Conservation (phyloP, 2,329 filamentous ascomycete genomes). For the Didymella pomorum region DNA sequence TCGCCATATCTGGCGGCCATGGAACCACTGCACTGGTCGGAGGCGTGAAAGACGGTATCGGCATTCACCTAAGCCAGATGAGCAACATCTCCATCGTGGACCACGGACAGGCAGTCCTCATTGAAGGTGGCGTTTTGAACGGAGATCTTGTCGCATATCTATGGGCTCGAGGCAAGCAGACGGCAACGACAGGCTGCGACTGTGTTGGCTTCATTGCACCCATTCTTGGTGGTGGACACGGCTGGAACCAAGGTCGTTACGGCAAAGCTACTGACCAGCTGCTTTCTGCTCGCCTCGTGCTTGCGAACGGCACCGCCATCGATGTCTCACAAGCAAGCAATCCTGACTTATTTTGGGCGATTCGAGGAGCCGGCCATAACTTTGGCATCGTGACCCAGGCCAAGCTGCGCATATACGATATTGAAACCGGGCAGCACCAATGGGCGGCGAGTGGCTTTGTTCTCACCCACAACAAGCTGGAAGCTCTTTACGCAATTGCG, state of each 20-base stretch:
- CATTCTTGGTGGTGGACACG: slow-evolving; percentile 65
- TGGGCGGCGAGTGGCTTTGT: slow-evolving; percentile 7
- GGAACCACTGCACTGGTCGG: slow-evolving; percentile 38
- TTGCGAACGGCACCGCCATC: slow-evolving; percentile 47
- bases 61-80: slow-evolving; percentile 5
- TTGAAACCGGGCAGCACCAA: slow-evolving; percentile 10
- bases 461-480: slow-evolving; percentile 4
- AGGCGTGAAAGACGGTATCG: slow-evolving; percentile 26
- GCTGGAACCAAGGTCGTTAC: slow-evolving; percentile 61
- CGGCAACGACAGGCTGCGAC: slow-evolving; percentile 31
- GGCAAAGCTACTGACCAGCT: slow-evolving; percentile 39
- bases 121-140: slow-evolving; percentile 38
- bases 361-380: slow-evolving; percentile 49
- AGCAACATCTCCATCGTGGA: slow-evolving; percentile 1
- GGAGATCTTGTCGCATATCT: slow-evolving; percentile 37
- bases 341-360: slow-evolving; percentile 50
- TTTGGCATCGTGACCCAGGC: slow-evolving; percentile 44
- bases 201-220: slow-evolving; percentile 63
- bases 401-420: slow-evolving; percentile 31
- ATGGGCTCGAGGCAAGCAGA: slow-evolving; percentile 39
- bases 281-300: slow-evolving; percentile 46
- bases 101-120: slow-evolving; percentile 1
- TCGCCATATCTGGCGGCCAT: slow-evolving; percentile 50
- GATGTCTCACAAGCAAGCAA: slow-evolving; percentile 44
- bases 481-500: neutral